These are phyloP conservation scores for Larix sibirica DNA, from an alignment of 83 land plant species.

Conservation along the genomic window DNA sequence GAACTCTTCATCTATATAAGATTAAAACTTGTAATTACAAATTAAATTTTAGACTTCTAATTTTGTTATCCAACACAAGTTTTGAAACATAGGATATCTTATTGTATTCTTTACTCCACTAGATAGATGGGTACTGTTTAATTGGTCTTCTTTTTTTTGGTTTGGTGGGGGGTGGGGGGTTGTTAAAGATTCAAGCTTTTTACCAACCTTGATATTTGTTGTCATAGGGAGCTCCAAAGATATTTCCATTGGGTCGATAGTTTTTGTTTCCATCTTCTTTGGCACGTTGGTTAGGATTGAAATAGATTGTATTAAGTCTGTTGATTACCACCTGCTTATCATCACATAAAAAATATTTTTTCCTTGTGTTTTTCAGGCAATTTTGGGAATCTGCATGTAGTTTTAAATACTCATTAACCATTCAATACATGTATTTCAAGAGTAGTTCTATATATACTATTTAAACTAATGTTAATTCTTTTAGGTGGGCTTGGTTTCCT, in stretches of 20 bases:
- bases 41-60: not conserved
- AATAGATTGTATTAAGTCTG: conserved; percentile 24
- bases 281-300: conserved; percentile 47
- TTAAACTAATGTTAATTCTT: no score
- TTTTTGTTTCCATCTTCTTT: conserved; percentile 69
- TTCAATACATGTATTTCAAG: no score
- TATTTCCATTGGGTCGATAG: conserved; percentile 79
- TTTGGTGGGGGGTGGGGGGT: not conserved
- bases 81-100: not conserved
- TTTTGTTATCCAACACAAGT: not conserved
- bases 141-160: not conserved
- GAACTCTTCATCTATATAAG: not conserved
- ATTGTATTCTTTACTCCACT: not conserved
- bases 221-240: conserved; percentile 75
- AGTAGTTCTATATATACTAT: no score
- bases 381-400: no score
- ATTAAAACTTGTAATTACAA: not conserved
- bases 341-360: no score
- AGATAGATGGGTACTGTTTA: not conserved
- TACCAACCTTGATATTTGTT: conserved; percentile 72
- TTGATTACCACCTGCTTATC: no score
- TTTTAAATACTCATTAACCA: no score
- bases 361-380: no score
- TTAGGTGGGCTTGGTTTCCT: no score
- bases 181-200: conserved; percentile 59